Evolutionary conservation across 2,329 filamentous ascomycete genomes (phyloP), one percentile per base, ranked within the genome.

Genomic region (Teratosphaeriaceae sp.): DNA sequence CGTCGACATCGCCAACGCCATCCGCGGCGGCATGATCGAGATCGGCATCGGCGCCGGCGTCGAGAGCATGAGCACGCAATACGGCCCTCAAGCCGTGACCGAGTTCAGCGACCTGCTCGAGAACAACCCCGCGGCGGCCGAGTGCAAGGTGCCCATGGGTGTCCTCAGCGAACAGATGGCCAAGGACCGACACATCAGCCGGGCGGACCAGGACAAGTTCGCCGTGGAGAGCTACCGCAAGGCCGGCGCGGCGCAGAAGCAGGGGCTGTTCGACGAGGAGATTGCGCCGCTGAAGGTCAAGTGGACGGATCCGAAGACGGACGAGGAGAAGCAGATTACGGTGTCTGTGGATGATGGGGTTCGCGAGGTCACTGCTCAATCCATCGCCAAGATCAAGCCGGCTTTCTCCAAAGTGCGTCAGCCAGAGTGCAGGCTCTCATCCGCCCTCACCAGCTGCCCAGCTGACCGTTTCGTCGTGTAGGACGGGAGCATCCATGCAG

Each of bases 141-240:
- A 96, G 77, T 98, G 92, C 81, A 96, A 94, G 72, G 90, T 97
- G 2, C 83, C 88, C 64, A 97, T 97, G 92, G 90, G 90, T 57
- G 78, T 88, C 9, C 75, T 97, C 38, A 95, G 88, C 21, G 92
- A 98, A 70, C 69, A 90, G 60, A 96, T 97, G 90, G 92, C 90
- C 55, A 85, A 88, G 69, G 88, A 88, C 64, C 80, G 84, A 58
- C 74, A 76, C 46, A 79, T 97, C 60, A 60, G 72, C 44, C 84
- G 92, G 48, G 69, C 74, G 9, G 71, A 76, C 40, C 92, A 97
- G 69, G 92, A 98, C 64, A 79, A 79, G n/a, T 98, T 97, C 65
- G 92, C 92, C 12, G 90, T 90, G n/a, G 69, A 74, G 2, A 94
- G 88, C 30, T 97, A 94, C 75, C 82, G 88, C 55, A 97, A 95